Conservation (phyloP, 352 stramenopile species). For the Plasmopara halstedii region DNA sequence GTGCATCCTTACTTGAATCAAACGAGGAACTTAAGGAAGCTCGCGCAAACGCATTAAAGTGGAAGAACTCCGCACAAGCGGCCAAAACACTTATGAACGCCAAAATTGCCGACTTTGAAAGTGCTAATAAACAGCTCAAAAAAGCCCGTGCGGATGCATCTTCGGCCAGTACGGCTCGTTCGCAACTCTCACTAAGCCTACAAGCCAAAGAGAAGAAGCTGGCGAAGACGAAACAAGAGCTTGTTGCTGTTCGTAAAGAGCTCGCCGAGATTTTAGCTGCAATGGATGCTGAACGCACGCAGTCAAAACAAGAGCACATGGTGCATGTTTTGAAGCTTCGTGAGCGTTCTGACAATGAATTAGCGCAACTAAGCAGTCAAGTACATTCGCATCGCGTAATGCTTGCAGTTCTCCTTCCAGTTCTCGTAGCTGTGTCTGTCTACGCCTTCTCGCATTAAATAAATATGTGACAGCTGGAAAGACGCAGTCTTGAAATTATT, state of each 20-base stretch:
- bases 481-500: too few species aligned
- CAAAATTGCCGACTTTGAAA: constrained; percentile 62
- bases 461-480: not conserved
- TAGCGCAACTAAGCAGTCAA: constrained; percentile 26
- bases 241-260: constrained; percentile 41
- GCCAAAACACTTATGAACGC: constrained; percentile 55
- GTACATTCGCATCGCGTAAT: constrained; percentile 52
- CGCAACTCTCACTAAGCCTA: constrained; percentile 40
- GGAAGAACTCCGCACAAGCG: constrained; percentile 58
- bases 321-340: constrained; percentile 34
- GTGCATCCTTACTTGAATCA: constrained; percentile 48
- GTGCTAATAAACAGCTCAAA: constrained; percentile 52
- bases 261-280: constrained; percentile 18
- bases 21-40: constrained; percentile 78
- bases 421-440: constrained; percentile 39
- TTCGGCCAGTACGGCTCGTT: constrained; percentile 33
- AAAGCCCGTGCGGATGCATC: constrained; percentile 40
- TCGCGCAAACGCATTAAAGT: constrained; percentile 54
- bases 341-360: constrained; percentile 24
- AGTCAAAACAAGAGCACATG: constrained; percentile 29
- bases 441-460: constrained; percentile 46
- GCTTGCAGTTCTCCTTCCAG: constrained; percentile 43
- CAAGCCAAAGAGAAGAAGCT: constrained; percentile 70
- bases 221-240: constrained; percentile 47
- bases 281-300: constrained; percentile 14